phyloP scores from a whole-genome alignment of 106 monocot genomes.

The Phalaenopsis equestris region DNA sequence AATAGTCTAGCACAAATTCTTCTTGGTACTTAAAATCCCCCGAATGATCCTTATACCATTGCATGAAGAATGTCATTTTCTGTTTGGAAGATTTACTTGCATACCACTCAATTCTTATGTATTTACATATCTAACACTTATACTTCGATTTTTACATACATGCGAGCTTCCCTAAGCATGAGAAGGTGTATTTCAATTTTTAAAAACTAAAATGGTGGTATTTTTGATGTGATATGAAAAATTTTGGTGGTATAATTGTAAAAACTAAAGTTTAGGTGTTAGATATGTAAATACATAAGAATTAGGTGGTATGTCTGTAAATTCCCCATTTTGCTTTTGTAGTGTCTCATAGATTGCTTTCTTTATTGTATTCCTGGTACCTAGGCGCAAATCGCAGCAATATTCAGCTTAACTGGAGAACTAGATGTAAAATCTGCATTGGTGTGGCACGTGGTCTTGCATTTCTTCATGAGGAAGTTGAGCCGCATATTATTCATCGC shows the following conservation, averaged over 20 bases:
- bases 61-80: not conserved
- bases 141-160: no score
- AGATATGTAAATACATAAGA: no score
- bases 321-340: no score
- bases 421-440: conserved; percentile 14
- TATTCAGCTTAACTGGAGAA: conserved; percentile 19
- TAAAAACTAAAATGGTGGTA: no score
- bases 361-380: not conserved
- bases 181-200: no score
- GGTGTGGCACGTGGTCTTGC: conserved; percentile 29
- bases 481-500: conserved; percentile 19
- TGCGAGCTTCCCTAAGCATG: no score
- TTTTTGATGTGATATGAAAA: no score
- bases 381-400: conserved; percentile 17
- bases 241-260: no score
- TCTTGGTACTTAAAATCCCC: conserved; percentile 34
- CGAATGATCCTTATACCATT: not conserved
- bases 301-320: no score
- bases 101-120: no score
- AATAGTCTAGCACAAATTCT: conserved; percentile 79
- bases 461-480: conserved; percentile 23
- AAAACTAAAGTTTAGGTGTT: no score
- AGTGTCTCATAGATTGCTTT: not conserved
- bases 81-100: not conserved
- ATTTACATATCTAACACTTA: no score